phyloP scores from a whole-genome alignment of 2,329 filamentous ascomycete species.

The Sporothrix luriei region DNA sequence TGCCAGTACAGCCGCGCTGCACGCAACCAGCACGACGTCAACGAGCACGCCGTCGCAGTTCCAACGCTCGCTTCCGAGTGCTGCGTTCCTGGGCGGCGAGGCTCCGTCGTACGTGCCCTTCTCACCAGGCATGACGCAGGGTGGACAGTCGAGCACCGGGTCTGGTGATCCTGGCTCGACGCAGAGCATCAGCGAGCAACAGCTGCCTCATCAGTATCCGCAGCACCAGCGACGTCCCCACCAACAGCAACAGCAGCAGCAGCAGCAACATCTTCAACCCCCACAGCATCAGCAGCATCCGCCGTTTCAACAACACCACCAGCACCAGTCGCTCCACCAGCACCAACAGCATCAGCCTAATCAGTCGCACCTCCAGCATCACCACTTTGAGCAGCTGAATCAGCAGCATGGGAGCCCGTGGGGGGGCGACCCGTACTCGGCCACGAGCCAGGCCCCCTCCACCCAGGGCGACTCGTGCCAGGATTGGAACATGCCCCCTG shows the following conservation, averaged over 20 bases:
- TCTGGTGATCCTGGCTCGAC: constrained; percentile 38
- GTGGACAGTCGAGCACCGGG: constrained; percentile 38
- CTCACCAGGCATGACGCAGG: constrained; percentile 38
- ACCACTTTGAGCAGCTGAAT: constrained; percentile 16
- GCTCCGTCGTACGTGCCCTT: constrained; percentile 42
- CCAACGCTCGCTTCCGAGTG: constrained; percentile 38
- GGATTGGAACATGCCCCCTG: constrained; percentile 51
- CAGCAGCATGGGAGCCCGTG: constrained; percentile 52
- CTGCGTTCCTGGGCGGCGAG: constrained; percentile 41
- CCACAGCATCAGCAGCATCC: constrained; percentile 12
- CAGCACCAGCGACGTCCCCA: background rate
- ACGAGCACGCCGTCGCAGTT: constrained; percentile 39
- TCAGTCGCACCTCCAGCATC: constrained; percentile 15
- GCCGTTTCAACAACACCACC: constrained; percentile 31
- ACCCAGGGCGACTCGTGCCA: constrained; percentile 53
- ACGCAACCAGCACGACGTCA: background rate
- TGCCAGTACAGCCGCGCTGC: constrained; percentile 37
- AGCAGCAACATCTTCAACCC: constrained; percentile 39
- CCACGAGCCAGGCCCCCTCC: constrained; percentile 51
- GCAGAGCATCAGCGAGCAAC: constrained; percentile 44
- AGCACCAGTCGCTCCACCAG: constrained; percentile 38
- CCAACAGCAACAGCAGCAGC: constrained; percentile 7
- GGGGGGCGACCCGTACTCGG: constrained; percentile 47
- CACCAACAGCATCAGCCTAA: constrained; percentile 19
- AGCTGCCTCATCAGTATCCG: constrained; percentile 13